Conservation (phyloP, 768 basidiomycete species). For the Pleurotus cornucopiae region DNA sequence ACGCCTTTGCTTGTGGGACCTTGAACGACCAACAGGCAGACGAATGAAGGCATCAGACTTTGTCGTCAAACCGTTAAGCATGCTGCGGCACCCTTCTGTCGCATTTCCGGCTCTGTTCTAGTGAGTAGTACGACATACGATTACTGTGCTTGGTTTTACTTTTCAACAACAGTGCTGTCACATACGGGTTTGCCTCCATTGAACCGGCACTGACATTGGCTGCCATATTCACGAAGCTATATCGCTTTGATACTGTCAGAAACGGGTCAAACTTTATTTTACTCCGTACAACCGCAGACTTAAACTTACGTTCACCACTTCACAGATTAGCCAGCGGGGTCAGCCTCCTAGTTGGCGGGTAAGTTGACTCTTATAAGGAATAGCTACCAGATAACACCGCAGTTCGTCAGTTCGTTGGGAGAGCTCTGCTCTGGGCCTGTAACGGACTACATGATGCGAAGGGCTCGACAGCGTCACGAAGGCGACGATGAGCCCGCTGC, state of each 20-base stretch:
- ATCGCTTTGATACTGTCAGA: conserved; percentile 32
- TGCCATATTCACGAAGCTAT: conserved; percentile 30
- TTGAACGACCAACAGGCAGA: conserved; percentile 23
- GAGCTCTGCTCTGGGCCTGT: conserved; percentile 32
- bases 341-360: conserved; percentile 31
- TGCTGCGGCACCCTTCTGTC: conserved; percentile 37
- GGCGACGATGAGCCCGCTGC: conserved; percentile 20
- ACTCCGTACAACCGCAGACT: too few species aligned
- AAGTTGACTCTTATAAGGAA: background rate
- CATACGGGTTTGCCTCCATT: conserved; percentile 35
- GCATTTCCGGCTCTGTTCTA: conserved; percentile 32
- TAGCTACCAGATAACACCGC: too few species aligned
- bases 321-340: conserved; percentile 31
- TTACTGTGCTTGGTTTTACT: background rate
- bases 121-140: conserved; percentile 17
- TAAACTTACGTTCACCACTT: background rate
- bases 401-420: conserved; percentile 19
- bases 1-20: conserved; percentile 27
- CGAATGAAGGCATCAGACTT: conserved; percentile 23
- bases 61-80: conserved; percentile 28
- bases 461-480: conserved; percentile 22
- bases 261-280: conserved; percentile 23
- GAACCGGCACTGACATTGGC: conserved; percentile 35
- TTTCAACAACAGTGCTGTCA: conserved; percentile 21
- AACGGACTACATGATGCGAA: conserved; percentile 31